Base-by-base conservation (phyloP, 768 basidiomycete species). In the Rhizopogon salebrosus region DNA sequence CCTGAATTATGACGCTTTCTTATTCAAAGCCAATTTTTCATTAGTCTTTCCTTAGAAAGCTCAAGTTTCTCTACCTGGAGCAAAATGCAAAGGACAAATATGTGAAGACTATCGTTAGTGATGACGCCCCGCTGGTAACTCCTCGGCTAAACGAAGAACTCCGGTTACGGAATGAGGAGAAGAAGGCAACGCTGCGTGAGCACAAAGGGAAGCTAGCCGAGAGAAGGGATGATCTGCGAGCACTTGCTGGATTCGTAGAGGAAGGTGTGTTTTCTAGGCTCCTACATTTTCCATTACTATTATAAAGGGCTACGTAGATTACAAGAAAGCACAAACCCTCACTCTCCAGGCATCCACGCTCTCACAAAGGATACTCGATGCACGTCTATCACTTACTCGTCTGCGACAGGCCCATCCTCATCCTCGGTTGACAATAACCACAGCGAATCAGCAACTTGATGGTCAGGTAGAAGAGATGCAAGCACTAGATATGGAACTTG, bases 21-120 rank as follows among this genome's bases (percentile, higher is more conserved):
- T 8, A 36, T 26, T 8, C 38, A 8, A 2, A 68, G 40, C 37
- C 34, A 16, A 7, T 11, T 7, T 22, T 45, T n/a, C 2, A 14
- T n/a, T 49, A 89, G 89, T 74, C 83, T 6, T 89, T 84, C 59
- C 72, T 92, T 18, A 77, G 85, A 22, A 89, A 89, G 60, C 80
- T 94, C 24, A 95, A 95, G 68, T 92, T 91, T 62, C 87, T 89
- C 57, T 93, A 92, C 63, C 72, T 93, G 16, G 91, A 95, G 62
- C 89, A 92, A 66, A 89, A 92, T 58, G 89, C 93, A 3, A 95
- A 95, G 64, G 83, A 91, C 60, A 85, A 87, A 68, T 95, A 94
- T 62, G 77, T 93, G 60, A 87, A 87, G 65, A 84, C 83, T 0
- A 92, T 95, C 60, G 86, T 92, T 45, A 89, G 85, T 63, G 87